These are phyloP conservation scores for Saccharomycopsis fodiens DNA, from an alignment of 805 yeast species.

Conservation along the genomic window DNA sequence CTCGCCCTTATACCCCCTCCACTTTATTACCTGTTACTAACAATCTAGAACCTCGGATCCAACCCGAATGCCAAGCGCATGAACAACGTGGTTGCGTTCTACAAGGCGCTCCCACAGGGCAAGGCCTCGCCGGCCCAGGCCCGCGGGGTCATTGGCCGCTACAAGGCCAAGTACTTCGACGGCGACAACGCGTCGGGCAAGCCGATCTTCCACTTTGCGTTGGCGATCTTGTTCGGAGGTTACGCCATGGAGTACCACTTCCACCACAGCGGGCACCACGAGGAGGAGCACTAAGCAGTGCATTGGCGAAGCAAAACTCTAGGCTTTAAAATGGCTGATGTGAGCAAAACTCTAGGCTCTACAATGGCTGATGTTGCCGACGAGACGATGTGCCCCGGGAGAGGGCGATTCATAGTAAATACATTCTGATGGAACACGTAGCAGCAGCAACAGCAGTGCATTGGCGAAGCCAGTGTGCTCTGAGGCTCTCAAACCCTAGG, in stretches of 20 bases:
- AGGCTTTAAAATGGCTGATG: too few relatives aligned
- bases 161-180: conserved; percentile 80
- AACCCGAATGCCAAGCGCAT: conserved; percentile 97
- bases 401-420: neutral
- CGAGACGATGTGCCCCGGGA: conserved; percentile 1
- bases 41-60: conserved; percentile 71
- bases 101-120: conserved; percentile 94
- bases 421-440: neutral
- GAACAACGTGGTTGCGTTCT: conserved; percentile 90
- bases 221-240: conserved; percentile 64
- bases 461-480: too few relatives aligned
- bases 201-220: conserved; percentile 73
- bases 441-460: too few relatives aligned
- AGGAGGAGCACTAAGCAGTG: conserved; percentile 6
- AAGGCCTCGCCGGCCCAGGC: conserved; percentile 71
- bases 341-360: too few relatives aligned
- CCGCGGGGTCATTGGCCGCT: conserved; percentile 61
- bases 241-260: conserved; percentile 90
- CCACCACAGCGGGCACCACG: conserved; percentile 47
- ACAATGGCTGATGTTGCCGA: neutral
- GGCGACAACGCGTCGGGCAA: conserved; percentile 78
- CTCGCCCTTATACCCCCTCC: too few relatives aligned
- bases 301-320: neutral
- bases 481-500: too few relatives aligned
- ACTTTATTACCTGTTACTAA: conserved; percentile 21